These are phyloP conservation scores for Sporopachydermia lactativora DNA, from an alignment of 805 yeast genomes.

Conservation along the genomic window DNA sequence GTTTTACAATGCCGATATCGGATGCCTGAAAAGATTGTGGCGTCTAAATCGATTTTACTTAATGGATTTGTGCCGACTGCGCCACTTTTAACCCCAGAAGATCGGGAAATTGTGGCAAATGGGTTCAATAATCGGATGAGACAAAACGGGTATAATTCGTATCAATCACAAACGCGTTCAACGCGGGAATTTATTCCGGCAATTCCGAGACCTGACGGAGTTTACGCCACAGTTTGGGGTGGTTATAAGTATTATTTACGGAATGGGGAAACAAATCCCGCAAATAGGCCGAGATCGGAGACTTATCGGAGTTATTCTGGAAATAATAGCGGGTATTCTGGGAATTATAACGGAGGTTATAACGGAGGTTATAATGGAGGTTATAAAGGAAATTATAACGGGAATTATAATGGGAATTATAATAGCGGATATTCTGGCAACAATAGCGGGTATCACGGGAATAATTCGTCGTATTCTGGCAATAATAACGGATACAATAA, in stretches of 20 bases:
- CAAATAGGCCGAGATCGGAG: background rate
- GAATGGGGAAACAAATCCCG: conserved; percentile 4
- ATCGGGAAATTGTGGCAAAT: conserved; percentile 44
- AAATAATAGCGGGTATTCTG: conserved; percentile 13
- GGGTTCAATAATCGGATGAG: conserved; percentile 23
- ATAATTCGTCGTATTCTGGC: conserved; percentile 8
- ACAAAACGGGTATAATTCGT: conserved; percentile 15
- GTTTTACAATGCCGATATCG: conserved; percentile 14
- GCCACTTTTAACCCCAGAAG: conserved; percentile 44
- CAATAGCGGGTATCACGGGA: conserved; percentile 8
- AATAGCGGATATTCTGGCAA: conserved; percentile 11
- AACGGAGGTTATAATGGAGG: conserved; percentile 4
- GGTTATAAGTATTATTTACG: background rate
- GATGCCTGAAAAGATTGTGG: conserved; percentile 3
- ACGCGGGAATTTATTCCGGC: conserved; percentile 10
- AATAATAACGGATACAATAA: no score
- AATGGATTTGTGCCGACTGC: conserved; percentile 21
- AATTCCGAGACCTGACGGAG: conserved; percentile 11
- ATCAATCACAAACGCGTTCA: conserved; percentile 10
- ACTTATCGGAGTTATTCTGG: conserved; percentile 19
- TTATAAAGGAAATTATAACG: background rate
- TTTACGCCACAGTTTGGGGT: conserved; percentile 7
- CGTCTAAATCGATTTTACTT: conserved; percentile 10
- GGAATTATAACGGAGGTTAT: conserved; percentile 5
- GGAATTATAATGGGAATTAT: conserved; percentile 8